Conservation (phyloP, 2,329 filamentous ascomycete genomes). For the Fusarium sp. region DNA sequence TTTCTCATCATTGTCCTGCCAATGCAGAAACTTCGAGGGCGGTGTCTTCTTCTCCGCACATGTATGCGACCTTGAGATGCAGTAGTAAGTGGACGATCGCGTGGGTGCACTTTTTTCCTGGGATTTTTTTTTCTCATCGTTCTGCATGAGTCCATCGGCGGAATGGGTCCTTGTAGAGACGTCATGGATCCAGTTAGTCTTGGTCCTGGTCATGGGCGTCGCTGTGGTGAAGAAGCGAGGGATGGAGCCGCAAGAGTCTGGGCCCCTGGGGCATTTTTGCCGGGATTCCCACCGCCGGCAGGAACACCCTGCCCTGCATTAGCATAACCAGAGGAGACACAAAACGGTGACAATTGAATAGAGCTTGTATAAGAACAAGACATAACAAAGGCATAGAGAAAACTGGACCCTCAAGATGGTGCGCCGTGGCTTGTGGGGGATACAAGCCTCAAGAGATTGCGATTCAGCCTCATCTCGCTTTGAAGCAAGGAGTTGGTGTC, state of each 20-base stretch:
- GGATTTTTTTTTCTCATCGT: conserved; percentile 9
- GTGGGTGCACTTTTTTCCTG: conserved; percentile 17
- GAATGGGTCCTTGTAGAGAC: conserved; percentile 27
- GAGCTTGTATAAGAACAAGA: conserved; percentile 8
- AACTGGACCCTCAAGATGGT: conserved; percentile 31
- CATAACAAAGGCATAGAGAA: conserved; percentile 27
- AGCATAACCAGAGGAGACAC: conserved; percentile 23
- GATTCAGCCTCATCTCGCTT: conserved; percentile 42
- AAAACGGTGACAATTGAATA: conserved; percentile 6
- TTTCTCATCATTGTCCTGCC: conserved; percentile 29
- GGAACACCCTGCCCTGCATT: conserved; percentile 27
- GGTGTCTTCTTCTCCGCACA: conserved; percentile 12
- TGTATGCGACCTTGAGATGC: conserved; percentile 33
- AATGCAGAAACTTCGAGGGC: conserved; percentile 37
- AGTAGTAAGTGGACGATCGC: conserved; percentile 21
- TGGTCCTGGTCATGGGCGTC: conserved; percentile 30
- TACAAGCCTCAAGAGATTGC: conserved; percentile 28
- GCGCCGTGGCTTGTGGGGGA: conserved; percentile 28
- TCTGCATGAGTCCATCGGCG: conserved; percentile 18
- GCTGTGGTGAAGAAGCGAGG: conserved; percentile 40
- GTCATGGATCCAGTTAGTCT: conserved; percentile 36
- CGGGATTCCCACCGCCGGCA: conserved; percentile 5
- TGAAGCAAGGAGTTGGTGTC: conserved; percentile 30
- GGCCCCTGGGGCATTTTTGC: conserved; percentile 27
- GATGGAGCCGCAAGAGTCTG: conserved; percentile 27